Evolutionary conservation across 306 rosid species (phyloP).

Genomic region (Alnus glutinosa): DNA sequence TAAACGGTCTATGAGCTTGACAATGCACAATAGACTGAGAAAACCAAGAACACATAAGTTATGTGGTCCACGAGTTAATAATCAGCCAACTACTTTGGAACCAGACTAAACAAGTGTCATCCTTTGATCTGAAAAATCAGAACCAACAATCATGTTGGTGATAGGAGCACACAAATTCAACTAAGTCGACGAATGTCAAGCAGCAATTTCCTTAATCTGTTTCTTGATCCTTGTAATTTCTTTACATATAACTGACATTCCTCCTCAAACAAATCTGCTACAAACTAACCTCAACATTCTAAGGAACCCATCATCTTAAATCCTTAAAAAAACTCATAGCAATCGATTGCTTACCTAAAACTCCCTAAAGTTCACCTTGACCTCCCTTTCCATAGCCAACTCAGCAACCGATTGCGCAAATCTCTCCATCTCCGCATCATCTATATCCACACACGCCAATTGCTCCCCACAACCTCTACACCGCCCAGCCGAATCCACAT

Average conservation of each 20-base stretch:
- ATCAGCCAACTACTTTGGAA: neutral
- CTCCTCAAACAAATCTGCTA: neutral
- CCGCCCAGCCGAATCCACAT: conserved; percentile 42
- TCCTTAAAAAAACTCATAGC: neutral
- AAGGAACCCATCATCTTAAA: neutral
- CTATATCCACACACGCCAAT: conserved; percentile 75
- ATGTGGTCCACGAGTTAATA: neutral
- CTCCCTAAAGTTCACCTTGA: conserved; percentile 58
- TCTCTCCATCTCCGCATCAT: conserved; percentile 62
- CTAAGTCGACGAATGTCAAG: neutral
- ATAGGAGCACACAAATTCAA: neutral
- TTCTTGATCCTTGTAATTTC: neutral
- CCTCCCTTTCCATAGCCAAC: conserved; percentile 78
- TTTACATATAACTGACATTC: neutral
- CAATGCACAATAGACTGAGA: neutral
- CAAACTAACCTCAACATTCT: neutral
- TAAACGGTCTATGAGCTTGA: neutral
- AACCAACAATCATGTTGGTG: neutral
- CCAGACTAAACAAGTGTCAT: neutral
- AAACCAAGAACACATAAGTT: neutral
- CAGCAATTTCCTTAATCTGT: neutral
- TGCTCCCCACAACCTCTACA: conserved; percentile 62
- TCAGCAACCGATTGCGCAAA: conserved; percentile 66
- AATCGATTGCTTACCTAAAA: conserved; percentile 60
- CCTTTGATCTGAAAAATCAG: neutral